Evolutionary conservation across 2,329 filamentous ascomycete genomes (phyloP).

Genomic region (Ceratocystis smalleyi): DNA sequence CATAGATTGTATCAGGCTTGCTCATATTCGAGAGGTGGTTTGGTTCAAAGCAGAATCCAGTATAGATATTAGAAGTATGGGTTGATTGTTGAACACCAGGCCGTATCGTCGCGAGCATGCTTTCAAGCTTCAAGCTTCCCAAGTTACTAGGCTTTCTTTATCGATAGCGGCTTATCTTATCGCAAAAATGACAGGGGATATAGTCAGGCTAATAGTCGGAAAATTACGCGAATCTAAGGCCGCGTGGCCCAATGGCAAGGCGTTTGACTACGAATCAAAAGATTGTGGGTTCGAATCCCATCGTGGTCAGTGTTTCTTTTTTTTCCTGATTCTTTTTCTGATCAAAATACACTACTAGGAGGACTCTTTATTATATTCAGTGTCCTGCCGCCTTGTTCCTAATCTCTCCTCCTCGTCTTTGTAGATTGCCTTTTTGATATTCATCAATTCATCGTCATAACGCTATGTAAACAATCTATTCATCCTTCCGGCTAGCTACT

Average conservation of each 20-base stretch:
- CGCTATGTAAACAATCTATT: background rate
- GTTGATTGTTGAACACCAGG: no score
- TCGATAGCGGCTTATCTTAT: constrained; percentile 9
- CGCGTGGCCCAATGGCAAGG: constrained; percentile 17
- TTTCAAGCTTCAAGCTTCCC: background rate
- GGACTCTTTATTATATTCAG: no score
- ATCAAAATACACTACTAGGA: background rate
- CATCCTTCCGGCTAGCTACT: background rate
- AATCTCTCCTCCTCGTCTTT: background rate
- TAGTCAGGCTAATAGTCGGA: background rate
- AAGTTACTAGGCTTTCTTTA: constrained; percentile 1
- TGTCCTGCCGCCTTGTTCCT: background rate
- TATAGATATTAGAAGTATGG: background rate
- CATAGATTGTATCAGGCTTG: constrained; percentile 42
- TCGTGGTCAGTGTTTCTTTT: constrained; percentile 13
- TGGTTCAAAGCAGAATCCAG: no score
- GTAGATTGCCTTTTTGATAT: background rate
- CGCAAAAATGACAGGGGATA: background rate
- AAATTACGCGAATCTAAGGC: background rate
- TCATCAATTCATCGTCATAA: constrained; percentile 6
- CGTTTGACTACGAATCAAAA: constrained; percentile 18
- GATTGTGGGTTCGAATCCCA: constrained; percentile 17
- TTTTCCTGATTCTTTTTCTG: no score
- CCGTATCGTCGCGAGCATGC: background rate
- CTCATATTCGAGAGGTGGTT: constrained; percentile 5